Conservation (phyloP, 352 stramenopile genomes). For the Globisporangium echinulatum region DNA sequence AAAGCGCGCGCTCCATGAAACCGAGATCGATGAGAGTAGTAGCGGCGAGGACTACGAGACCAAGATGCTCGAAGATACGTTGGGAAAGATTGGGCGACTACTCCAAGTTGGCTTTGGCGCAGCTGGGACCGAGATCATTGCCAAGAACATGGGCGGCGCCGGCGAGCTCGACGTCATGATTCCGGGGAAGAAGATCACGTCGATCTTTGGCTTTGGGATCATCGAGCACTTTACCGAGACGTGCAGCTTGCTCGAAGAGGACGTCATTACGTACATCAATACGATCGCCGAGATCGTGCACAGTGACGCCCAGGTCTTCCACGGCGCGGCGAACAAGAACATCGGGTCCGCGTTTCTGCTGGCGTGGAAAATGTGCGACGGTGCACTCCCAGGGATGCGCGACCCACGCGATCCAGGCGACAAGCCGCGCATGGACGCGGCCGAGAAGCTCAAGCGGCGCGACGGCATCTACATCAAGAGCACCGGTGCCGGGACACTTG, state of each 20-base stretch:
- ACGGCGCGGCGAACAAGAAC: conserved; percentile 96
- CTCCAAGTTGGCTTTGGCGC: conserved; percentile 96
- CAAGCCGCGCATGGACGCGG: conserved; percentile 61
- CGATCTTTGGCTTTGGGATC: conserved; percentile 94
- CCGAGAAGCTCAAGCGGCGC: conserved; percentile 51
- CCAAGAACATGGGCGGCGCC: conserved; percentile 93
- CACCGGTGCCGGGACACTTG: conserved; percentile 27
- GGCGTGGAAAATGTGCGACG: conserved; percentile 94
- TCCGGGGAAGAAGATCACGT: conserved; percentile 94
- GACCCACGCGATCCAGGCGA: conserved; percentile 69
- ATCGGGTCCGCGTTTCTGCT: conserved; percentile 93
- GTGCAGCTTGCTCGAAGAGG: conserved; percentile 89
- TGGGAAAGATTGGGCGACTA: conserved; percentile 92
- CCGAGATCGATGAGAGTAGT: conserved; percentile 35
- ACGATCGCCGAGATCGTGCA: conserved; percentile 96
- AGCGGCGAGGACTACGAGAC: conserved; percentile 91
- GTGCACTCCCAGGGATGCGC: conserved; percentile 73
- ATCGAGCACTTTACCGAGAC: conserved; percentile 96
- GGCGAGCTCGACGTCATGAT: conserved; percentile 96
- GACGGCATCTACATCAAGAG: conserved; percentile 71
- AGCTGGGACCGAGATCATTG: conserved; percentile 97
- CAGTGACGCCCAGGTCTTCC: conserved; percentile 90
- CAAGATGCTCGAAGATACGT: conserved; percentile 93
- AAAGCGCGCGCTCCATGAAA: conserved; percentile 68
- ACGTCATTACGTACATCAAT: conserved; percentile 98